Evolutionary conservation across 495 filamentous ascomycete species (phyloP).

Genomic region (Penicillium coprophilum): DNA sequence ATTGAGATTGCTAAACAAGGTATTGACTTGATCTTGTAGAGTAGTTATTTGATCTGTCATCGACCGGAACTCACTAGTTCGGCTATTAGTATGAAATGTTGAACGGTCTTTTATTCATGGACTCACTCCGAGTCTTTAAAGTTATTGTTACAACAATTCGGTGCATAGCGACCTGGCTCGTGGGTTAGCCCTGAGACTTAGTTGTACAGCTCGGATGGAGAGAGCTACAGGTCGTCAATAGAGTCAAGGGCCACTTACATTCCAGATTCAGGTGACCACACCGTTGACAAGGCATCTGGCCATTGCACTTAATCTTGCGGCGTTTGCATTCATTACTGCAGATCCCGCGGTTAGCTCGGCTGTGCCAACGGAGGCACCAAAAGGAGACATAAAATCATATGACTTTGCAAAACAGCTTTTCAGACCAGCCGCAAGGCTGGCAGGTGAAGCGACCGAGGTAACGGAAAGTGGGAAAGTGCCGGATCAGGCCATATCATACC

Average conservation of each 20-base stretch:
- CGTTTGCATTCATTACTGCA: conserved; percentile 83
- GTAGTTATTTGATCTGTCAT: conserved; percentile 71
- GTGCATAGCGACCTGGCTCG: conserved; percentile 66
- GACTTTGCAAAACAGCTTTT: conserved; percentile 6
- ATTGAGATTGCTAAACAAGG: conserved; percentile 67
- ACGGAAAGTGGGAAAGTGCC: background rate
- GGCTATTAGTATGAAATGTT: conserved; percentile 13
- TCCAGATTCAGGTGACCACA: conserved; percentile 86
- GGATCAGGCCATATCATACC: conserved; percentile 54
- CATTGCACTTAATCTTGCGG: conserved; percentile 94
- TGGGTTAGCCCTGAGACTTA: conserved; percentile 3
- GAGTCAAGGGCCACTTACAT: conserved; percentile 46
- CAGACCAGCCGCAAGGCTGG: background rate
- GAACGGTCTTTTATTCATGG: background rate
- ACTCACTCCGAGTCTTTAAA: conserved; percentile 81
- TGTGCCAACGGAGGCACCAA: conserved; percentile 2
- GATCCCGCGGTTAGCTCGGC: conserved; percentile 18
- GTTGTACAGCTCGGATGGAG: background rate
- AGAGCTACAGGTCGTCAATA: background rate
- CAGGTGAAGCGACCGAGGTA: background rate
- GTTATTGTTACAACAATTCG: conserved; percentile 79
- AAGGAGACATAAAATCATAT: conserved; percentile 7
- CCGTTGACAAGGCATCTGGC: conserved; percentile 81
- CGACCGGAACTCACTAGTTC: conserved; percentile 67
- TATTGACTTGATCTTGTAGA: conserved; percentile 84